These are phyloP conservation scores for Eremochloa ophiuroides DNA, from an alignment of 176 grass and related monocot species.

Conservation along the genomic window DNA sequence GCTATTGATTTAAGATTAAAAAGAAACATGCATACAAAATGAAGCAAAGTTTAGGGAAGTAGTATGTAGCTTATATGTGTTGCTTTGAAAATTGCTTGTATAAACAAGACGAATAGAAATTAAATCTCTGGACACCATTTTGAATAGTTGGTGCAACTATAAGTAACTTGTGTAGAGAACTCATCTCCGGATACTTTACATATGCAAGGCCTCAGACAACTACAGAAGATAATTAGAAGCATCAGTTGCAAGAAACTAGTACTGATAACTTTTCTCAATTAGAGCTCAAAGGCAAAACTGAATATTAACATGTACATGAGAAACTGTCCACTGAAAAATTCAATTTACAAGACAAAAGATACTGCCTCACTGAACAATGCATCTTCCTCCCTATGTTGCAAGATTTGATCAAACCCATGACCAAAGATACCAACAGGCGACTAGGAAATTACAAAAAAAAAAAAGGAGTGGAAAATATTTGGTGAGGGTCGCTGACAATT, in stretches of 20 bases:
- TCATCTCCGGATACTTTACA: too few relatives aligned
- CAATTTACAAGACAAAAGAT: neutral
- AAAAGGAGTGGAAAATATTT: neutral
- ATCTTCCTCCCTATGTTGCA: neutral
- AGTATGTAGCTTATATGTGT: too few relatives aligned
- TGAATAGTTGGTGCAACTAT: too few relatives aligned
- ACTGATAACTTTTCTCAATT: neutral
- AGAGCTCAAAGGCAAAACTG: neutral
- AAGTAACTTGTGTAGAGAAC: too few relatives aligned
- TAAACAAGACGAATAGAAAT: too few relatives aligned
- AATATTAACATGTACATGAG: neutral
- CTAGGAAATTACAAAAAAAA: neutral
- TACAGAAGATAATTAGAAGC: neutral
- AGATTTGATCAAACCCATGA: neutral
- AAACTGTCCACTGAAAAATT: too few relatives aligned
- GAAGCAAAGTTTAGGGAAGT: too few relatives aligned
- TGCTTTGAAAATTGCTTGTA: too few relatives aligned
- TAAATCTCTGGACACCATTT: too few relatives aligned
- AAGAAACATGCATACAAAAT: too few relatives aligned
- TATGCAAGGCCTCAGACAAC: neutral
- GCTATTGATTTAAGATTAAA: too few relatives aligned
- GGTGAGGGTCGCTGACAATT: too few relatives aligned
- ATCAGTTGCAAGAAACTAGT: neutral
- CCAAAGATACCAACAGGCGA: neutral
- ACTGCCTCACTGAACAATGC: neutral